Conservation (phyloP, 2,329 filamentous ascomycete genomes). For the Ascochyta clinopodiicola region DNA sequence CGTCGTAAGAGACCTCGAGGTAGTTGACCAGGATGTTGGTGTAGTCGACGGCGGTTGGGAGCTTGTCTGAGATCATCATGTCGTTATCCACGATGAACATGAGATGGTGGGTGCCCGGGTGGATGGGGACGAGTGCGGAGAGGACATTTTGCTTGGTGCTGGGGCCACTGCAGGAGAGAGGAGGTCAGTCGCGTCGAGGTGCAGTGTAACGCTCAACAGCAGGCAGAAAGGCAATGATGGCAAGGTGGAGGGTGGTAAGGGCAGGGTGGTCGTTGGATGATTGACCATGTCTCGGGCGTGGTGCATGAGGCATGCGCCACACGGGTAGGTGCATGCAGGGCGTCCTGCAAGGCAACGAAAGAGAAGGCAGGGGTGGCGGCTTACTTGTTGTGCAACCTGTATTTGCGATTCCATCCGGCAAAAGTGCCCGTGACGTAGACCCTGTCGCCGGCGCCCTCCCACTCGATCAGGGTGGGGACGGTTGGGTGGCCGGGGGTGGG, state of each 20-base stretch:
- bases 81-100: conserved; percentile 95
- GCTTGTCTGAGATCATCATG: conserved; percentile 84
- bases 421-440: conserved; percentile 98
- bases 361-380: conserved; percentile 47
- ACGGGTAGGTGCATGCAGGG: conserved; percentile 26
- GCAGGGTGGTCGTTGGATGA: conserved; percentile 19
- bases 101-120: conserved; percentile 93
- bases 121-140: conserved; percentile 79
- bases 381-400: conserved; percentile 84
- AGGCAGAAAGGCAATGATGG: conserved; percentile 16
- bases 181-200: conserved; percentile 33
- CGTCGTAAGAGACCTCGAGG: conserved; percentile 86
- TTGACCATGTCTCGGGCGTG: conserved; percentile 28
- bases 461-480: conserved; percentile 85
- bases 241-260: conserved; percentile 18
- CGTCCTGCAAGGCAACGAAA: not conserved
- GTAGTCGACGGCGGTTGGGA: conserved; percentile 96
- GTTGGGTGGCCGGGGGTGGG: conserved; percentile 69
- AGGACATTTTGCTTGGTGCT: conserved; percentile 64
- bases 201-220: conserved; percentile 38
- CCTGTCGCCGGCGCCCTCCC: conserved; percentile 82
- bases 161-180: conserved; percentile 40
- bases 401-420: conserved; percentile 96
- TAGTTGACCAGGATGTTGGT: conserved; percentile 99
- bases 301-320: conserved; percentile 27